Conservation (phyloP, 2,329 filamentous ascomycete genomes). For the Biscogniauxia sp. region DNA sequence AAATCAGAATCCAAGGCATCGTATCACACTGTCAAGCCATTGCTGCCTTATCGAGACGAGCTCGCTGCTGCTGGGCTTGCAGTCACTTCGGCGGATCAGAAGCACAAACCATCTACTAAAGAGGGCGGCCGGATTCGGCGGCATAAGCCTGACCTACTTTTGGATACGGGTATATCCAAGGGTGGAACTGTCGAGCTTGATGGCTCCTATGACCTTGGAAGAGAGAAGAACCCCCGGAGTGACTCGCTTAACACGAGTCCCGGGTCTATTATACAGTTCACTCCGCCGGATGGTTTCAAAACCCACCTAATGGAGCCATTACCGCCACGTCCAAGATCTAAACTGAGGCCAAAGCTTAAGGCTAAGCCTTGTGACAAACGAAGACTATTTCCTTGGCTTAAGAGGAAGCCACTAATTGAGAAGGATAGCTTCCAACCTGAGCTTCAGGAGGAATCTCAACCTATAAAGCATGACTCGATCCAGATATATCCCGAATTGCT, state of each 20-base stretch:
- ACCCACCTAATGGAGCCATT: slow-evolving; percentile 16
- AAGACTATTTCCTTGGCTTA: slow-evolving; percentile 27
- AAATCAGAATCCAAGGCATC: slow-evolving; percentile 41
- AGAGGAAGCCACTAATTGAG: slow-evolving; percentile 14
- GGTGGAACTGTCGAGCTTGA: slow-evolving; percentile 12
- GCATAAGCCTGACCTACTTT: neutral
- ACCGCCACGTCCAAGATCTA: slow-evolving; percentile 11
- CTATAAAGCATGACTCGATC: slow-evolving; percentile 13
- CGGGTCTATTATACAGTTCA: slow-evolving; percentile 26
- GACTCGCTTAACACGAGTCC: slow-evolving; percentile 19
- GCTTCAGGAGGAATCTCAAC: slow-evolving; percentile 9
- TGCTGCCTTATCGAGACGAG: slow-evolving; percentile 53
- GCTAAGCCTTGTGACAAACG: slow-evolving; percentile 15
- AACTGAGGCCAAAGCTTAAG: slow-evolving; percentile 12
- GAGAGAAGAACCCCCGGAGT: neutral
- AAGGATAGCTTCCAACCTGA: slow-evolving; percentile 1
- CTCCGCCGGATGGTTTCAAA: slow-evolving; percentile 13
- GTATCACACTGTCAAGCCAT: slow-evolving; percentile 49
- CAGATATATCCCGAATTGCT: slow-evolving; percentile 5
- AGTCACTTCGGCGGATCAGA: slow-evolving; percentile 52
- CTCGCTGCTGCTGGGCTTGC: slow-evolving; percentile 55
- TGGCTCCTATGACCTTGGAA: slow-evolving; percentile 14
- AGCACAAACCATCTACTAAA: slow-evolving; percentile 19
- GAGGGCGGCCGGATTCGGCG: slow-evolving; percentile 8
- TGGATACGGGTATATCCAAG: slow-evolving; percentile 22